Evolutionary conservation across 495 filamentous ascomycete species (phyloP).

Genomic region (Thermothielavioides terrestris): DNA sequence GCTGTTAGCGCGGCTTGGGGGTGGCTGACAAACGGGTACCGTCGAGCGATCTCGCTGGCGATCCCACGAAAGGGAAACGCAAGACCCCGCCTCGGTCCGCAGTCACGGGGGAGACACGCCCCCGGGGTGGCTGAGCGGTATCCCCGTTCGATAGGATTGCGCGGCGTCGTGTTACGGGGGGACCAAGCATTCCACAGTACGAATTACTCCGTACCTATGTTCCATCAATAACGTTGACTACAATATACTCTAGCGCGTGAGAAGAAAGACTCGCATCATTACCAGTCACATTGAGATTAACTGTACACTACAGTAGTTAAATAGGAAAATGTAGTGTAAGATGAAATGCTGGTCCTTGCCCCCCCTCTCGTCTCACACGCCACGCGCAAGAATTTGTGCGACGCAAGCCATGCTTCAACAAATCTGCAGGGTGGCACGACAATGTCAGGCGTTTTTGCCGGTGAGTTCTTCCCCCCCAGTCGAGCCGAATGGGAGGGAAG

Average conservation of each 20-base stretch:
- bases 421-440: background rate
- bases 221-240: too few species aligned
- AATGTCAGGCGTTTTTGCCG: background rate
- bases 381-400: conserved; percentile 3
- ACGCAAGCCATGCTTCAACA: conserved; percentile 1
- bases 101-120: conserved; percentile 2
- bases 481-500: background rate
- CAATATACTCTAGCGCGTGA: too few species aligned
- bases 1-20: conserved; percentile 1
- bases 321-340: too few species aligned
- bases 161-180: too few species aligned
- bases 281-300: too few species aligned
- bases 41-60: conserved; percentile 6
- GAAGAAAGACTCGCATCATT: too few species aligned
- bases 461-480: background rate
- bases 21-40: conserved; percentile 6
- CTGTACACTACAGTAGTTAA: too few species aligned
- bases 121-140: background rate
- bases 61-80: conserved; percentile 9
- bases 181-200: too few species aligned
- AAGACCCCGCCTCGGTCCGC: conserved; percentile 14
- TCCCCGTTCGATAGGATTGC: too few species aligned
- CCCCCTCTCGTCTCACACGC: background rate
- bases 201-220: too few species aligned
- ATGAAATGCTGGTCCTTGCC: too few species aligned